Evolutionary conservation across 164 flowering plant species (phyloP).

Genomic region (Berberis thunbergii): DNA sequence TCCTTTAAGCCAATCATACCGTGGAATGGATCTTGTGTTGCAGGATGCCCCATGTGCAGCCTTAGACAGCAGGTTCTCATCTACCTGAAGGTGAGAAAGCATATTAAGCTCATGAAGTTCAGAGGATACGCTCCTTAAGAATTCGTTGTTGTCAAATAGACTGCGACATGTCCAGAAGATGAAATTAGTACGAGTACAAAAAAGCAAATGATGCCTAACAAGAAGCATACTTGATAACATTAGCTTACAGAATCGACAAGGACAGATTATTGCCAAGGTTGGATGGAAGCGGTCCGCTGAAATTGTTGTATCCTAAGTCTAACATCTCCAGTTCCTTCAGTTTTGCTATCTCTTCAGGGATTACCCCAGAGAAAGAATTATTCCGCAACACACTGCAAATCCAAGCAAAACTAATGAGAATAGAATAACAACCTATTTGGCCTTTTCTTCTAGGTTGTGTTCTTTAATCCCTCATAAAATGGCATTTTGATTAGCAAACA

Average conservation of each 20-base stretch:
- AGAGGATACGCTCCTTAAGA: slow-evolving; percentile 33
- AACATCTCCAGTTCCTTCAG: slow-evolving; percentile 52
- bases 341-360: slow-evolving; percentile 51
- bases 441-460: too few species aligned
- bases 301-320: slow-evolving; percentile 59
- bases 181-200: slow-evolving; percentile 4
- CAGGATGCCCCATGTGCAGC: slow-evolving; percentile 19
- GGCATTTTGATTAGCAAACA: too few species aligned
- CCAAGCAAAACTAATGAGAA: neutral
- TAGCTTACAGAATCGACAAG: slow-evolving; percentile 45
- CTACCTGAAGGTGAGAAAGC: slow-evolving; percentile 37
- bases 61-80: slow-evolving; percentile 21
- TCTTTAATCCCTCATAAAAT: too few species aligned
- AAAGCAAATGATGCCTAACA: slow-evolving; percentile 3
- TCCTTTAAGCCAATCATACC: slow-evolving; percentile 18
- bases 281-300: slow-evolving; percentile 46
- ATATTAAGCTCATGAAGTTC: slow-evolving; percentile 29
- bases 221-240: neutral
- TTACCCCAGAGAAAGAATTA: slow-evolving; percentile 52
- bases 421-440: neutral
- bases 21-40: slow-evolving; percentile 9
- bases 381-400: slow-evolving; percentile 53
- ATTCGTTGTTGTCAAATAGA: slow-evolving; percentile 40
- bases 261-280: slow-evolving; percentile 33
- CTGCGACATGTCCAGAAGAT: slow-evolving; percentile 24